phyloP scores from a whole-genome alignment of 495 filamentous ascomycete genomes.

The Neurospora sp. region DNA sequence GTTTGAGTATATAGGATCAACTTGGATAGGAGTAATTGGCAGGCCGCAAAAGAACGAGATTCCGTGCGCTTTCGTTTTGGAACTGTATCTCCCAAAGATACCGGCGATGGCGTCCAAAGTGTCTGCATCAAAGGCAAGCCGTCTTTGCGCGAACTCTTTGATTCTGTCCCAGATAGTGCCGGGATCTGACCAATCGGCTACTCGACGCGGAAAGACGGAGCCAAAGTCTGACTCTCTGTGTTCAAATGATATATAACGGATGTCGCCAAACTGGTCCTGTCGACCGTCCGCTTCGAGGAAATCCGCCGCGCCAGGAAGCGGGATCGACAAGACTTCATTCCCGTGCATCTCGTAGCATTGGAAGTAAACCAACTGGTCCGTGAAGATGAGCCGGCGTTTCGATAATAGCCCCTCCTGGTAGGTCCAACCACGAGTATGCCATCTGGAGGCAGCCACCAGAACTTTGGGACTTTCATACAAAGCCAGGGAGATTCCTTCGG shows the following conservation, averaged over 20 bases:
- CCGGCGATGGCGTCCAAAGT: background rate
- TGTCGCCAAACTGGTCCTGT: background rate
- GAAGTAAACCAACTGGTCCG: constrained; percentile 23
- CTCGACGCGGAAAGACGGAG: background rate
- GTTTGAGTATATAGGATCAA: too few relatives aligned
- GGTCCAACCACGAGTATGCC: constrained; percentile 33
- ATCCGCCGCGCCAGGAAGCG: background rate
- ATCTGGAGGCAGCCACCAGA: constrained; percentile 13
- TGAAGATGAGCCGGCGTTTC: constrained; percentile 10
- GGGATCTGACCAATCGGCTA: background rate
- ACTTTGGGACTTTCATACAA: background rate
- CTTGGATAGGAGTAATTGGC: background rate
- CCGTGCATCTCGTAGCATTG: constrained; percentile 21
- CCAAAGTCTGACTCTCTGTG: background rate
- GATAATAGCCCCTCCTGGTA: constrained; percentile 31
- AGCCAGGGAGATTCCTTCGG: background rate
- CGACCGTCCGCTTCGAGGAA: background rate
- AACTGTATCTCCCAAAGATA: background rate
- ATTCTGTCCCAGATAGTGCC: background rate
- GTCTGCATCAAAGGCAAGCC: background rate
- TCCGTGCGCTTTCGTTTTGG: background rate
- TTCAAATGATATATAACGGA: background rate
- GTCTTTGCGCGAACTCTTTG: background rate
- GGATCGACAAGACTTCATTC: constrained; percentile 2
- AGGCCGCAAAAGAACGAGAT: background rate